Percentiles rank a stretch among this genome's conserved stretches.
phyloP scores from a whole-genome alignment of 306 rosid genomes.

The Castanea crenata region DNA sequence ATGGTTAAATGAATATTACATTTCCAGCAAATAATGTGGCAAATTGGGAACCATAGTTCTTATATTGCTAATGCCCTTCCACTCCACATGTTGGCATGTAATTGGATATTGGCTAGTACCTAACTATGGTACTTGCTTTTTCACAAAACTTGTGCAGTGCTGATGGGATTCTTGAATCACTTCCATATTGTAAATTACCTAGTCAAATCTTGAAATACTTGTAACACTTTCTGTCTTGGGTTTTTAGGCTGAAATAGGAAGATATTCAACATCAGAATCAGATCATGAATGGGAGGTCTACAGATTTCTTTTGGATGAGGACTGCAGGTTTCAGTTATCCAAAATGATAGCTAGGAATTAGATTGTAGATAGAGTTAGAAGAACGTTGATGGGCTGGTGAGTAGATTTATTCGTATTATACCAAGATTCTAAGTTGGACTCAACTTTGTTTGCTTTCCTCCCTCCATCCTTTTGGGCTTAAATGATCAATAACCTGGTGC shows the following conservation, averaged over 20 bases:
- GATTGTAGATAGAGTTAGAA: slow-evolving; percentile 71
- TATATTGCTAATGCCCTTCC: background rate
- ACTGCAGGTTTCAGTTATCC: slow-evolving; percentile 49
- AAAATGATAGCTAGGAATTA: slow-evolving; percentile 55
- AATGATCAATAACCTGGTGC: background rate
- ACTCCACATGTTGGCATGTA: background rate
- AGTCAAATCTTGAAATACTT: background rate
- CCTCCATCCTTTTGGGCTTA: background rate
- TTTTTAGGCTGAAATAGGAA: slow-evolving; percentile 72
- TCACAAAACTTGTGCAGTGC: background rate
- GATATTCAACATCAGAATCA: slow-evolving; percentile 60
- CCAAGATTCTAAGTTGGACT: background rate
- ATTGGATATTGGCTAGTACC: background rate
- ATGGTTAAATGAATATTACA: slow-evolving; percentile 4
- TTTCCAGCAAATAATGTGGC: background rate
- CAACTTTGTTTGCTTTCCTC: slow-evolving; percentile 2
- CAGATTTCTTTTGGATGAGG: slow-evolving; percentile 74
- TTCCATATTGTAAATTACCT: background rate
- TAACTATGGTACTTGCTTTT: background rate
- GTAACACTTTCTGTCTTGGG: background rate
- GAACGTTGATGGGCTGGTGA: slow-evolving; percentile 87
- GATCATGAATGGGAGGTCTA: slow-evolving; percentile 86
- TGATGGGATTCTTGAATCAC: slow-evolving; percentile 1
- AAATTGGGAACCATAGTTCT: background rate
- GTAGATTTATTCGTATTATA: background rate